Base-by-base conservation (phyloP, 2,329 filamentous ascomycete genomes). In the Paraphaeosphaeria minitans region DNA sequence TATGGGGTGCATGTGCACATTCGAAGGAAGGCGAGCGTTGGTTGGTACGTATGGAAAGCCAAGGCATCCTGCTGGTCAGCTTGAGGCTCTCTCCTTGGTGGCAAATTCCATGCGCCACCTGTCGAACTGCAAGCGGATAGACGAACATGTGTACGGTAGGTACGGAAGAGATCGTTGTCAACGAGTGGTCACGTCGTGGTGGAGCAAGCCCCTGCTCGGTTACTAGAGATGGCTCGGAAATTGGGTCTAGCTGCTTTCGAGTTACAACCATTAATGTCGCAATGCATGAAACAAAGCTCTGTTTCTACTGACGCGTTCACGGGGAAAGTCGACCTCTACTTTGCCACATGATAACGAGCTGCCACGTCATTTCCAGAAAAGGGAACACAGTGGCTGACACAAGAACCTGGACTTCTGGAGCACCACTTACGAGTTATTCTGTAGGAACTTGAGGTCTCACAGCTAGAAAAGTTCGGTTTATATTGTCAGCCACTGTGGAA, bases 1-100 rank as follows among this genome's bases (percentile, higher is more conserved):
- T 43, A 42, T 14, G 27, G 37, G 50, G 24, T 43, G 13, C 37
- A 31, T 35, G 29, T 51, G 49, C 49, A 51, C 41, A 41, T 31
- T 19, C 19, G 16, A 22, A 39, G 50, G 16, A 33, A 29, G 19
- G 39, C 22, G 19, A 24, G 14, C 16, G 51, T 29, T 39, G 51
- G 35, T 53, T 45, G 27, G 12, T 53, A 35, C 35, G 41, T n/a
- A 22, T 53, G 5, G 33, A n/a, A n/a, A 29, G n/a, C 10, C 8
- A 35, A 22, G 9, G 2, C 1, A 16, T 13, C 51, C 29, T 45
- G 29, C 8, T 45, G 27, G 16, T n/a, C 29, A 46, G 16, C 4
- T 2, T 6, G 29, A 16, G 6, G 29, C 41, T 45, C 19, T 53
- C 22, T 53, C 27, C 27, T 53, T 53, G 51, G 41, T 53, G 51